These are phyloP conservation scores for Thielaviopsis ethacetica DNA, from an alignment of 2,329 filamentous ascomycete genomes.

Conservation along the genomic window DNA sequence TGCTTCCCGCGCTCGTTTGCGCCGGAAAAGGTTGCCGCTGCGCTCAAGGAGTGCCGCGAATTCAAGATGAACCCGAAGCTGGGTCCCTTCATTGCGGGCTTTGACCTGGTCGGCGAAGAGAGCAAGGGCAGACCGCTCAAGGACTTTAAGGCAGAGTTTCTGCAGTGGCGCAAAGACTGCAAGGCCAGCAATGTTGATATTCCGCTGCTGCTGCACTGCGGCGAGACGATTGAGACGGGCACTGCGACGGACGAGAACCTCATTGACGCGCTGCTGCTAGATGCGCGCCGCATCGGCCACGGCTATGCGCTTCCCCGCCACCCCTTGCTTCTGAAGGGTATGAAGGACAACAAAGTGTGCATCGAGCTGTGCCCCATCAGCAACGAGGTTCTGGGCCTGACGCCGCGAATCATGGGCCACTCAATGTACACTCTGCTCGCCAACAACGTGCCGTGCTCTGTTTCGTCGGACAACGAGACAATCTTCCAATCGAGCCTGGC, in stretches of 20 bases:
- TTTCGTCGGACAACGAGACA: slow-evolving; percentile 61
- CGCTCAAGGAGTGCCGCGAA: slow-evolving; percentile 43
- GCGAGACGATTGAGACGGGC: slow-evolving; percentile 54
- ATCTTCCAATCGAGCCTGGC: slow-evolving; percentile 57
- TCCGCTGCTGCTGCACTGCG: slow-evolving; percentile 62
- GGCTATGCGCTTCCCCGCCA: slow-evolving; percentile 55
- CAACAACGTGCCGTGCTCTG: slow-evolving; percentile 56
- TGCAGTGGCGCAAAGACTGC: slow-evolving; percentile 40
- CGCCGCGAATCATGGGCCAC: slow-evolving; percentile 47
- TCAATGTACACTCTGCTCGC: slow-evolving; percentile 51
- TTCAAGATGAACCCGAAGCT: slow-evolving; percentile 38
- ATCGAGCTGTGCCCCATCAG: slow-evolving; percentile 66
- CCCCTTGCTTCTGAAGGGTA: slow-evolving; percentile 46
- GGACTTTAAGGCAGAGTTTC: slow-evolving; percentile 36
- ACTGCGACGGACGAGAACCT: slow-evolving; percentile 50
- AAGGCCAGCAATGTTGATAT: slow-evolving; percentile 33
- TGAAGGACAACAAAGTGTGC: slow-evolving; percentile 47
- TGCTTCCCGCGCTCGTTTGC: slow-evolving; percentile 49
- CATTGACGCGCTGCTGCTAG: slow-evolving; percentile 48
- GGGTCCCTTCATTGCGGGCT: slow-evolving; percentile 44
- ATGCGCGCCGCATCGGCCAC: slow-evolving; percentile 55
- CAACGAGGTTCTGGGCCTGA: slow-evolving; percentile 58
- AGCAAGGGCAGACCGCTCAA: slow-evolving; percentile 40
- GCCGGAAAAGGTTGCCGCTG: slow-evolving; percentile 27
- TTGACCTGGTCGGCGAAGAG: slow-evolving; percentile 56